A percentile compares a stretch with the other conserved stretches of the same genome.
phyloP scores from a whole-genome alignment of 257 asterid species.

The Gynochthodes officinalis region DNA sequence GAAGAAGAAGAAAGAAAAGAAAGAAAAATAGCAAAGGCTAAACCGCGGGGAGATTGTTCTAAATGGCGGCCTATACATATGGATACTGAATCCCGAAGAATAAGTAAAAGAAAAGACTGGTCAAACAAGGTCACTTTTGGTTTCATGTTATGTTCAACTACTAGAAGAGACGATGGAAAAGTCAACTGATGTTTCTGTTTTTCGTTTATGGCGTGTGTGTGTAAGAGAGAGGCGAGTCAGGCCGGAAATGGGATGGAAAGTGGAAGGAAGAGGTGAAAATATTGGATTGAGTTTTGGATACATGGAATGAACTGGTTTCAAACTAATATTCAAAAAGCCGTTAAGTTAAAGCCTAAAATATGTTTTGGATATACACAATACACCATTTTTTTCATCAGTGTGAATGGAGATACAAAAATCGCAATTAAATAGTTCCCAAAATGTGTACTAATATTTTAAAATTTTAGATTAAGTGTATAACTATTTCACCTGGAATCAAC shows the following conservation, averaged over 20 bases:
- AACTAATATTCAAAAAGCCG: not conserved
- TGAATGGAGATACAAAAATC: no score
- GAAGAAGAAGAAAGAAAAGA: not conserved
- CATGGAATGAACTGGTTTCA: not conserved
- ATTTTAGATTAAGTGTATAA: conserved; percentile 1
- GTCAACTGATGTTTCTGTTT: conserved; percentile 36
- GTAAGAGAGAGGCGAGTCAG: not conserved
- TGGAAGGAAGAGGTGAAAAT: not conserved
- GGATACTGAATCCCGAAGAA: not conserved
- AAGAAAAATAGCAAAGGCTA: not conserved
- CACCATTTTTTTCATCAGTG: no score
- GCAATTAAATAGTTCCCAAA: no score
- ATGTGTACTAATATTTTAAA: no score
- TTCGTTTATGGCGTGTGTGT: not conserved
- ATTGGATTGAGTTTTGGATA: not conserved
- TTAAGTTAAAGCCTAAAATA: not conserved
- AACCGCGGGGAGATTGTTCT: conserved; percentile 8
- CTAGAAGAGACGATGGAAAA: conserved; percentile 13
- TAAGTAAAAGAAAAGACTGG: conserved; percentile 29
- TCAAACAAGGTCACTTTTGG: conserved; percentile 32
- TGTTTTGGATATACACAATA: no score
- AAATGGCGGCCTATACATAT: conserved; percentile 2
- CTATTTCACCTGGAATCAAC: not conserved
- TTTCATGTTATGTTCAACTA: not conserved
- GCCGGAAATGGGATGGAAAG: not conserved